Conservation (phyloP, 805 yeast species). For the Hanseniaspora lachancei region DNA sequence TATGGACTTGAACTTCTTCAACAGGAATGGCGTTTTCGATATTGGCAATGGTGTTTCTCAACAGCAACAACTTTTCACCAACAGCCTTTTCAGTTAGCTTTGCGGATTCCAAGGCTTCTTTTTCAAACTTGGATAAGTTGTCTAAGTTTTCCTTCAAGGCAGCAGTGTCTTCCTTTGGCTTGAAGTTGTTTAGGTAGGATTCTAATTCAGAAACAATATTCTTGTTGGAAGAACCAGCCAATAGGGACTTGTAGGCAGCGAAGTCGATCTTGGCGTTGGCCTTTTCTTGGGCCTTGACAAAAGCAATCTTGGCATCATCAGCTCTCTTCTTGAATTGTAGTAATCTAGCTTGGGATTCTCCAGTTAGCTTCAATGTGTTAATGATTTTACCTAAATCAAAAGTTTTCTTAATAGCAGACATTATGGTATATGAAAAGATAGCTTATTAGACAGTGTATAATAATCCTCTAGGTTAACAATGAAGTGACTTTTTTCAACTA, state of each 20-base stretch:
- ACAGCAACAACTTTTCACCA: conserved; percentile 67
- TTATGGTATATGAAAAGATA: background rate
- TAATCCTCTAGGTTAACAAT: background rate
- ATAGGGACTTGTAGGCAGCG: conserved; percentile 57
- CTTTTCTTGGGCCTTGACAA: conserved; percentile 58
- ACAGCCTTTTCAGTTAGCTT: conserved; percentile 84
- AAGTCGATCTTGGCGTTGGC: conserved; percentile 64
- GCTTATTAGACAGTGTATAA: background rate
- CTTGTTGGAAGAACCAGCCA: conserved; percentile 50
- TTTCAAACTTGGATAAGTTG: conserved; percentile 85
- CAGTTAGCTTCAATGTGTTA: conserved; percentile 79
- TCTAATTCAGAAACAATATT: conserved; percentile 70
- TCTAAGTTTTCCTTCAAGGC: conserved; percentile 82
- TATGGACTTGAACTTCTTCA: conserved; percentile 91
- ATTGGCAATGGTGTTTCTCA: conserved; percentile 79
- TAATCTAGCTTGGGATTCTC: conserved; percentile 77
- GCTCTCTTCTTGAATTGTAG: conserved; percentile 94
- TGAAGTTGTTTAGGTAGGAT: conserved; percentile 57
- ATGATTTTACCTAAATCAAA: conserved; percentile 91
- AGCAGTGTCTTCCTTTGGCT: conserved; percentile 53
- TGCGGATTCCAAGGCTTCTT: conserved; percentile 91
- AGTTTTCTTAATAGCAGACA: conserved; percentile 37
- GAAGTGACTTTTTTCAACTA: no score
- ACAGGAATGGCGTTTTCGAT: conserved; percentile 96
- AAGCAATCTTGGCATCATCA: conserved; percentile 87